Conservation (phyloP, 257 asterid genomes). For the Oldenlandia corymbosa region DNA sequence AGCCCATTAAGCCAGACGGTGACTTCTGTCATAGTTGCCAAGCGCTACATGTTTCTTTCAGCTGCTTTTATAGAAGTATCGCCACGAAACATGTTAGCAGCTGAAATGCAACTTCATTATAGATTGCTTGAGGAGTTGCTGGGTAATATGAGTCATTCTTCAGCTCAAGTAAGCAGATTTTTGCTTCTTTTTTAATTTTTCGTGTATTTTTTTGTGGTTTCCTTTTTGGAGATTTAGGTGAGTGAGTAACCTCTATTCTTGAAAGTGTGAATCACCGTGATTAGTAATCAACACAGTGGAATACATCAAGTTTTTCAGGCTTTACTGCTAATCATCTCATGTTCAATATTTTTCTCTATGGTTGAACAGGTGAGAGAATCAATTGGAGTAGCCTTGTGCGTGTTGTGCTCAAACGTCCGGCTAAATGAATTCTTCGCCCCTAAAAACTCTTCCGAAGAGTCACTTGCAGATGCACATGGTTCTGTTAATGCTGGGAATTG, state of each 20-base stretch:
- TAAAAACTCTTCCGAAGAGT: constrained; percentile 35
- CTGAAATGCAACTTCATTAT: constrained; percentile 60
- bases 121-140: constrained; percentile 82
- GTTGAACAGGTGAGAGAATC: constrained; percentile 89
- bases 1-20: constrained; percentile 70
- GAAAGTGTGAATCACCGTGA: too few species aligned
- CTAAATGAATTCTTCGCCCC: constrained; percentile 47
- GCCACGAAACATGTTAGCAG: constrained; percentile 68
- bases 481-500: constrained; percentile 40
- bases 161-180: constrained; percentile 83
- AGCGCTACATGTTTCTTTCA: constrained; percentile 88
- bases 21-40: constrained; percentile 72
- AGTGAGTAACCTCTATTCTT: too few species aligned
- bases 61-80: constrained; percentile 83
- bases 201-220: too few species aligned
- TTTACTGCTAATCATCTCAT: neutral
- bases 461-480: constrained; percentile 22
- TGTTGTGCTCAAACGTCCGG: constrained; percentile 86
- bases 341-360: constrained; percentile 7
- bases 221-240: too few species aligned
- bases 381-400: constrained; percentile 81
- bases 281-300: neutral
- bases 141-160: constrained; percentile 84
- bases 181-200: too few species aligned
- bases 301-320: neutral